Base-by-base conservation (phyloP, 257 asterid genomes). In the Solanum piurae region DNA sequence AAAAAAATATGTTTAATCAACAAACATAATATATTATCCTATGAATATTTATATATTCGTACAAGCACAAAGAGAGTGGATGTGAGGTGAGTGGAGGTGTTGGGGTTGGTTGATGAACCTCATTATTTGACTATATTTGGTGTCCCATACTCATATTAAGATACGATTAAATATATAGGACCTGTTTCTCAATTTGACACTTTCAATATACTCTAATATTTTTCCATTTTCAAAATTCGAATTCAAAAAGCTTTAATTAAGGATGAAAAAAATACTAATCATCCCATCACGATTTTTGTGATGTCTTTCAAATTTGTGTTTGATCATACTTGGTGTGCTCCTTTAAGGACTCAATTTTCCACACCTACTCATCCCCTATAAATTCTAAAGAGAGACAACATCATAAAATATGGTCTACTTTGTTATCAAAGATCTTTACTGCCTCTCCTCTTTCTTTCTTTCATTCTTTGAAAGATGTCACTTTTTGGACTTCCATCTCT, bases 371-470 rank as follows among this genome's bases (percentile, higher is more conserved):
- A 84, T 84, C 76, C 34, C 58, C 64, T 42, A 85, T 21, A 33
- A 85, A 25, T 36, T 75, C 42, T 34, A 88, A 76, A 90, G 91
- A 83, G 88, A 58, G 94, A 93, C 95, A 92, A 60, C 91, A 94
- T 93, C 87, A 94, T 93, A 86, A 76, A 88, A 72, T 88, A 85
- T 38, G 49, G 80, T 76, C 79, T 91, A 89, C 94, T 89, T 91
- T 92, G 73, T 87, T 89, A 87, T 88, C 68, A 86, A 89, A 87
- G 90, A 92, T 95, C 66, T 91, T 88, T 90, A 44, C 74, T 92
- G 87, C 52, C 83, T 33, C 79, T 31, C 37, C 36, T 27, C 36
- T 64, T 88, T 87, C 93, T 89, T 42, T 42, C 49, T 42, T 10
- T 29, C 31, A 29, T 29, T 10, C 49, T 72, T 71, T 40, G 77